Evolutionary conservation across 1,139 yeast genomes (phyloP), one percentile per base, ranked within the genome.

Genomic region (Taphrina pruni): DNA sequence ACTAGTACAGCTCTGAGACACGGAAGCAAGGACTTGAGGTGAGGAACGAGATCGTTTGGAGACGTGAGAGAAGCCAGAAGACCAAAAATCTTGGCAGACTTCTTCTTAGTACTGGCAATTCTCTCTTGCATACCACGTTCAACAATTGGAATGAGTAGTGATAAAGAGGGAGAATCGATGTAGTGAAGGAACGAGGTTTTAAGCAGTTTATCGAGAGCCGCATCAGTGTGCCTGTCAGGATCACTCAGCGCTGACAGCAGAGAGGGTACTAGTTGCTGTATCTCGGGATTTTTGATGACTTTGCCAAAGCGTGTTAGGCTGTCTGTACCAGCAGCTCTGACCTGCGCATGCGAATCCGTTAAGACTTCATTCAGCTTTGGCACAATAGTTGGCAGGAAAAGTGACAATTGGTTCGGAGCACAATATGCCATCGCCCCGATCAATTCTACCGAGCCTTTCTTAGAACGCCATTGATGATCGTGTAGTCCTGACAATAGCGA

Each of bases 371-470:
- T 99, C 79, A 94, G 91, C 77, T 93, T 97, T 1, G 99, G 99
- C 72, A 94, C 90, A 79, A 94, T 93, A 0, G 87, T 86, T 0
- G 97, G 90, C 74, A 94, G 82, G 0, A 97, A 91, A 0, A 93
- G 86, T 5, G 98, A 91, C 74, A 95, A 83, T 77, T 94, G 99
- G 1, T 95, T 85, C 6, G 99, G 99, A 76, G 94, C 97, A 73
- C 95, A 83, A 77, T 93, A 94, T 0, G 99, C 99, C 99, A 94
- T 95, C 38, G 97, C 88, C 79, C 99, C 99, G 65, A 94, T 83
- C 71, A 94, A 81, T 76, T 95, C 99, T 41, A 94, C 99, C 6
- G 98, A 91, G 12, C 98, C 99, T 79, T 93, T 91, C 79, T 94
- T 94, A 1, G 97, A 87, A 81, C 99, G 86, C 99, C 99, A 94